A percentile compares a stretch with the other conserved stretches of the same genome.
Evolutionary conservation across 768 basidiomycete genomes (phyloP).

Genomic region (Mycena pura): DNA sequence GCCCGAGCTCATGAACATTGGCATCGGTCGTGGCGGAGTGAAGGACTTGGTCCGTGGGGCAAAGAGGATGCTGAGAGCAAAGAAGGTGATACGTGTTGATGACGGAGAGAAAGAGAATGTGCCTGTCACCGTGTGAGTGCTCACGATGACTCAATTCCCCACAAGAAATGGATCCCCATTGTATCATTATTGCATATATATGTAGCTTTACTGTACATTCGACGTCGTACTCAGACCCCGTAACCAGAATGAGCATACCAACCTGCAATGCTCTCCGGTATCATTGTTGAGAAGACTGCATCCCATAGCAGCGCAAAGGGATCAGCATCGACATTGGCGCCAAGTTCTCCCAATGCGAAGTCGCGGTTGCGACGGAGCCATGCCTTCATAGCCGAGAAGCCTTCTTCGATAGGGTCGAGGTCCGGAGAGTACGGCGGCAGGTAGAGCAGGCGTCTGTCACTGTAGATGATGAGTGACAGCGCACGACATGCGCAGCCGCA

Average conservation of each 20-base stretch:
- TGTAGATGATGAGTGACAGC: conserved; percentile 1
- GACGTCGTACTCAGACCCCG: too few relatives aligned
- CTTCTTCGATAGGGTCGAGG: conserved; percentile 40
- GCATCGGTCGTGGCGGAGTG: conserved; percentile 19
- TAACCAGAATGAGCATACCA: conserved; percentile 37
- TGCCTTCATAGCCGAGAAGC: conserved; percentile 35
- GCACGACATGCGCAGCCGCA: neutral
- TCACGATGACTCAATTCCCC: neutral
- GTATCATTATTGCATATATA: neutral
- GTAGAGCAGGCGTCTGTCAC: conserved; percentile 31
- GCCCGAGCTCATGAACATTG: conserved; percentile 10
- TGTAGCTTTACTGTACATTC: too few relatives aligned
- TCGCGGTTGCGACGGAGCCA: conserved; percentile 27
- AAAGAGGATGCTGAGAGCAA: too few relatives aligned
- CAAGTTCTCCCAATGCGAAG: conserved; percentile 21
- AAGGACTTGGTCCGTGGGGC: conserved; percentile 7
- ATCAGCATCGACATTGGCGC: conserved; percentile 14
- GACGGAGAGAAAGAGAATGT: neutral
- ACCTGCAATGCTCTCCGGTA: conserved; percentile 24
- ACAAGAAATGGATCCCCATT: too few relatives aligned
- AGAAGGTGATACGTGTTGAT: neutral
- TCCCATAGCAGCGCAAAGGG: conserved; percentile 26
- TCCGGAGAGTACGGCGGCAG: conserved; percentile 43
- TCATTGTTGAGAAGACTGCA: conserved; percentile 29
- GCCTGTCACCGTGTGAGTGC: conserved; percentile 2